phyloP scores from a whole-genome alignment of 2,329 filamentous ascomycete genomes.

The Phialocephala sp. region DNA sequence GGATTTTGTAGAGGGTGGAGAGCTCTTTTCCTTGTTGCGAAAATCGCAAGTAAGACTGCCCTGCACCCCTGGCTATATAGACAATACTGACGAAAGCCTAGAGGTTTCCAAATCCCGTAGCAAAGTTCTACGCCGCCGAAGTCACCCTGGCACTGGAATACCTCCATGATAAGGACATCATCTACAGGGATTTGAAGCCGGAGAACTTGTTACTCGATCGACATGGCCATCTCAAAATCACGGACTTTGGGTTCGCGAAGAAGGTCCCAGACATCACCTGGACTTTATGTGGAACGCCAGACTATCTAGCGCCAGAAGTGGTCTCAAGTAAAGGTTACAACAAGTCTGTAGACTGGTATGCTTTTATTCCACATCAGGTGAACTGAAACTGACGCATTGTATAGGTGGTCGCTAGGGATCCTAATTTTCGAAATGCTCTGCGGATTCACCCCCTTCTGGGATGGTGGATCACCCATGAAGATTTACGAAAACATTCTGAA shows the following conservation, averaged over 20 bases:
- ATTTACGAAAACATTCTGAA: slow-evolving; percentile 99
- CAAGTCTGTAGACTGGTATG: slow-evolving; percentile 98
- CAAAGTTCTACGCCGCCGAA: slow-evolving; percentile 98
- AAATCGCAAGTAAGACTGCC: slow-evolving; percentile 75
- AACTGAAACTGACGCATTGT: slow-evolving; percentile 25
- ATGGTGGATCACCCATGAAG: slow-evolving; percentile 96
- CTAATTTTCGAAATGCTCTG: slow-evolving; percentile 99
- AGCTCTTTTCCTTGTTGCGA: slow-evolving; percentile 91
- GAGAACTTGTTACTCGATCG: slow-evolving; percentile 92
- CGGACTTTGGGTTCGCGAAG: slow-evolving; percentile 98
- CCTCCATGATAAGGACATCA: slow-evolving; percentile 91
- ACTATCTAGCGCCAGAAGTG: slow-evolving; percentile 96
- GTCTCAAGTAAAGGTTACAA: slow-evolving; percentile 99
- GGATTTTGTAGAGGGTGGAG: slow-evolving; percentile 99
- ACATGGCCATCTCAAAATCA: slow-evolving; percentile 95
- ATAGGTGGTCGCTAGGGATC: slow-evolving; percentile 97
- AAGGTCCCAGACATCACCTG: slow-evolving; percentile 98
- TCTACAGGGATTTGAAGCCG: slow-evolving; percentile 96
- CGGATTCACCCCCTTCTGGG: slow-evolving; percentile 99
- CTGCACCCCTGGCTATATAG: slow-evolving; percentile 4
- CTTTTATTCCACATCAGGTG: slow-evolving; percentile 32
- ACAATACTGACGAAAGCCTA: slow-evolving; percentile 46
- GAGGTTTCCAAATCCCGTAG: slow-evolving; percentile 98
- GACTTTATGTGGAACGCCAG: slow-evolving; percentile 96
- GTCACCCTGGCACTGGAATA: slow-evolving; percentile 96